Evolutionary conservation across 1,284 basidiomycete genomes (phyloP).

Genomic region (Leccinum fallax): DNA sequence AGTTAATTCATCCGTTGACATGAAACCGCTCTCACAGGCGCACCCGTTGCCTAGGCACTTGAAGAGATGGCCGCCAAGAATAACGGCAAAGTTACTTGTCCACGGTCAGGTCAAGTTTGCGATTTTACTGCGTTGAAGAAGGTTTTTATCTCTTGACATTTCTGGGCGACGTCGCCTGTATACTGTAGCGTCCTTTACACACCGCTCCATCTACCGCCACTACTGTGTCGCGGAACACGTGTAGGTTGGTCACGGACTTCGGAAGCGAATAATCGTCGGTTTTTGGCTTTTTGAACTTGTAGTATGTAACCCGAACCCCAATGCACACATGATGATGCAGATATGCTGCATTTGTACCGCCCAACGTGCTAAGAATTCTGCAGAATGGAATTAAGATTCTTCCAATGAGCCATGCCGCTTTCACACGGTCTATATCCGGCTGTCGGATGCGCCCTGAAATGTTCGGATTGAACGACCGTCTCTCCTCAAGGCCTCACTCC

Average conservation of each 20-base stretch:
- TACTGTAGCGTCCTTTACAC: not conserved
- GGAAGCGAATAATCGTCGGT: conserved; percentile 28
- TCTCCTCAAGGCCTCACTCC: not conserved
- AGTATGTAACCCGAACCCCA: conserved; percentile 27
- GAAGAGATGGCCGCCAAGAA: conserved; percentile 82
- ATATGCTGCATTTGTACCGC: conserved; percentile 18
- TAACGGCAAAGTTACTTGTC: conserved; percentile 78
- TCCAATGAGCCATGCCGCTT: conserved; percentile 7
- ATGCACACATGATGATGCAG: conserved; percentile 6
- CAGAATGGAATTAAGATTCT: conserved; percentile 33
- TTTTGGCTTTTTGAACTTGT: conserved; percentile 17
- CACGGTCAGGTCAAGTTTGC: conserved; percentile 69
- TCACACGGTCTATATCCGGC: conserved; percentile 16
- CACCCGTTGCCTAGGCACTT: conserved; percentile 58
- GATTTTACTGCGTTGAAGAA: conserved; percentile 74
- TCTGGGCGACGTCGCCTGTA: conserved; percentile 1
- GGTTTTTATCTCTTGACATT: conserved; percentile 76
- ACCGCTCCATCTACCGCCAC: not conserved
- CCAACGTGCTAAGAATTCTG: conserved; percentile 18
- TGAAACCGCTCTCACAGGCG: conserved; percentile 10
- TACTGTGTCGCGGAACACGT: conserved; percentile 16
- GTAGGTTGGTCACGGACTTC: conserved; percentile 15
- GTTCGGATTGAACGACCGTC: not conserved
- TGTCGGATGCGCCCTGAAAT: not conserved
- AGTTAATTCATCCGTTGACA: conserved; percentile 26